A percentile compares a stretch with the other conserved stretches of the same genome.
These are phyloP conservation scores for Lipomyces kockii DNA, from an alignment of 805 yeast species.

Conservation along the genomic window DNA sequence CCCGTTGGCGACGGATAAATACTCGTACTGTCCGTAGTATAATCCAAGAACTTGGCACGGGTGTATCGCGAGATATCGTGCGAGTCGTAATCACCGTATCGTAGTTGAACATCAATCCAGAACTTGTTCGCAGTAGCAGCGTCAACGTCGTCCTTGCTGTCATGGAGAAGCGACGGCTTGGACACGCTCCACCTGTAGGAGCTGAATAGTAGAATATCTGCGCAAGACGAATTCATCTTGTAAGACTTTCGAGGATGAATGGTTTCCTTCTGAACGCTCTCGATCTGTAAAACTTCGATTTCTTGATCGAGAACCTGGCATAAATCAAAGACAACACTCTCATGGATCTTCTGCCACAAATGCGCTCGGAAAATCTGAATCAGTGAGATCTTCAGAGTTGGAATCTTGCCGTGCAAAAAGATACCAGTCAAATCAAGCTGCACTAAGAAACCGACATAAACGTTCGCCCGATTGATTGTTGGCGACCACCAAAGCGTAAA, in stretches of 20 bases:
- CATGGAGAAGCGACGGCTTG: constrained; percentile 78
- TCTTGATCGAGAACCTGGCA: constrained; percentile 92
- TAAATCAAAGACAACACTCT: constrained; percentile 87
- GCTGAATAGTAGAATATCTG: constrained; percentile 81
- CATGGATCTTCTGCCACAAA: constrained; percentile 98
- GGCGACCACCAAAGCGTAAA: constrained; percentile 99
- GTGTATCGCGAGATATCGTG: constrained; percentile 95
- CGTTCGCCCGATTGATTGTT: constrained; percentile 96
- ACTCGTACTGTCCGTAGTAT: constrained; percentile 83
- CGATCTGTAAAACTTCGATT: constrained; percentile 79
- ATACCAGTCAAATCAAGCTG: constrained; percentile 96
- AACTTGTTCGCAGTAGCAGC: constrained; percentile 64
- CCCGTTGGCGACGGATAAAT: constrained; percentile 95
- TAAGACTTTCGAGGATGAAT: constrained; percentile 97
- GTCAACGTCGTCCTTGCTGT: constrained; percentile 66
- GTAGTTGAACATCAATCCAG: constrained; percentile 93
- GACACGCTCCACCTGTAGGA: constrained; percentile 77
- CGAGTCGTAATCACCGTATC: constrained; percentile 97
- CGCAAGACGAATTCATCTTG: constrained; percentile 94
- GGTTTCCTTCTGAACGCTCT: constrained; percentile 83
- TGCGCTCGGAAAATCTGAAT: constrained; percentile 98
- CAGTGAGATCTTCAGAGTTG: constrained; percentile 91
- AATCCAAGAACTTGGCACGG: constrained; percentile 89
- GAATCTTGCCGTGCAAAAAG: constrained; percentile 95
- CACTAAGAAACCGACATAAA: constrained; percentile 95